Evolutionary conservation across 2,329 filamentous ascomycete genomes (phyloP), one percentile per base, ranked within the genome.

Genomic region (Xylariales sp.): DNA sequence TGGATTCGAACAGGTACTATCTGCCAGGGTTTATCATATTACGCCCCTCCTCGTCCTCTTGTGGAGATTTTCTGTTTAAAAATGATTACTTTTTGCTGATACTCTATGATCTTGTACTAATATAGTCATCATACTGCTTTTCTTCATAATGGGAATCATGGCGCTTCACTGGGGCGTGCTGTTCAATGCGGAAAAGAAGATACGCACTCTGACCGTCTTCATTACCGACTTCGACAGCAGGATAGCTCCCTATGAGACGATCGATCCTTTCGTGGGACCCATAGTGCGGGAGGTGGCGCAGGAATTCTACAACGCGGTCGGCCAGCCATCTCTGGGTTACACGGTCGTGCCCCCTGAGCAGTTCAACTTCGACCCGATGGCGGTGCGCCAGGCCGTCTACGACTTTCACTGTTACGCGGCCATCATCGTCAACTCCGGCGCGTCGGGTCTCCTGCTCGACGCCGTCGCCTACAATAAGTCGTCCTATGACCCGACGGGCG

Each of bases 141-240:
- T 63, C 4, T 81, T 79, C 48, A 73, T 81, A 32, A 55, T 82
- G 5, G 60, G 47, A 10, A 64, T 80, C 4, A 53, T 84, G 0
- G 80, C 74, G 0, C 56, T 83, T 3, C 83, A 77, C 57, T 84
- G 78, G 78, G 78, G 62, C 0, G 70, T 72, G 0, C 69, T 83
- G 15, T 76, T 65, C 49, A 50, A 65, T 12, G 64, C 73, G 1
- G 63, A 78, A 10, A 47, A 61, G 30, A 77, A 74, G 37, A 57
- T 72, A 14, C 60, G 57, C 3, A 56, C 60, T 0, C 55, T 83
- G 6, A 65, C 63, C 4, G 64, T 84, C 7, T 71, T 74, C 43
- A 70, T 83, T 2, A 78, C 84, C 19, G 76, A 83, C 52, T 81
- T 83, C 45, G 80, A 85, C 51, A 73, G 72, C 4, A 65, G 67